Evolutionary conservation across 768 basidiomycete species (phyloP), one percentile per base, ranked within the genome.

Genomic region (Boletus rubropictus): DNA sequence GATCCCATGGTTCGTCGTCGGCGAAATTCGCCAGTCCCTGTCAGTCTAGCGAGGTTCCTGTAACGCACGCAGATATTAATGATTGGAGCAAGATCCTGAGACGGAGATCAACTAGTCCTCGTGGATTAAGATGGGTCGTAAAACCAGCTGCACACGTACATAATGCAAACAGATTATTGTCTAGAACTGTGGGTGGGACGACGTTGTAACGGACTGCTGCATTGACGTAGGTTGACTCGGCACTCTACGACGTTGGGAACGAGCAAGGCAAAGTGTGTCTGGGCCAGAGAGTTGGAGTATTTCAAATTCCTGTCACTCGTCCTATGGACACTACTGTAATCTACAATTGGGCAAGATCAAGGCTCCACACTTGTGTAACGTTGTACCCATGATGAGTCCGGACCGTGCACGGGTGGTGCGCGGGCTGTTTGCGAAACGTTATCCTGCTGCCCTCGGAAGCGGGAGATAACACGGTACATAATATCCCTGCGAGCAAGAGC

Each of bases 41-140:
- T 42, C 25, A 9, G 22, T 22, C 36, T 42, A 46, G 50, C 47
- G 49, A 51, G 39, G 42, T 27, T 49, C 41, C 33, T 46, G 22
- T 42, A 18, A 46, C 40, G 34, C 18, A 39, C 24, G 21, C 29
- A 44, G 42, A 51, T 42, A 49, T 54, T 48, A 51, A 57, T 42
- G 41, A 59, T 47, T 33, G 41, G 31, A 46, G 39, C 36, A 43
- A 18, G 39, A 42, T 52, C 51, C 49, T 37, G 27, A 22, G 39
- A 58, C 60, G 60, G 60, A 53, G 55, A 61, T 62, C 61, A 52
- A 32, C 51, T 35, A 7, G 39, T 39, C 55, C 60, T 56, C 60
- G 62, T 62, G 59, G 39, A 12, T 61, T 61, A 64, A 61, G 52
- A 62, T 62, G 62, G 60, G 62, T 61, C 52, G 47, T 44, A 34